These are phyloP conservation scores for Beta corolliflora DNA, from an alignment of 179 eudicot genomes.

Conservation along the genomic window DNA sequence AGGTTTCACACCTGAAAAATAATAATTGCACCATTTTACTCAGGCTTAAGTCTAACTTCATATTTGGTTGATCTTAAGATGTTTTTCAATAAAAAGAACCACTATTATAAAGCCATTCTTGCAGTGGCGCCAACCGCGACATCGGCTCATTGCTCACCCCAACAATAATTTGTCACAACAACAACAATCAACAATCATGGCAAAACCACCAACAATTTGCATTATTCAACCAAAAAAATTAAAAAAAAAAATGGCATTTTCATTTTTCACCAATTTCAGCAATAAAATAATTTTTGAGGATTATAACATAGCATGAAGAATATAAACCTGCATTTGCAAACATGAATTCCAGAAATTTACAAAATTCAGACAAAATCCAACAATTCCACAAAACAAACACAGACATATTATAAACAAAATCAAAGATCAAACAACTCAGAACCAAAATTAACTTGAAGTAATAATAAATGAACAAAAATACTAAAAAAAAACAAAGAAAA, in stretches of 20 bases:
- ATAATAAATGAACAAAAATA: background rate
- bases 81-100: background rate
- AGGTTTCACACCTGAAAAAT: background rate
- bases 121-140: too few species aligned
- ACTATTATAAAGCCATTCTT: background rate
- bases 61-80: background rate
- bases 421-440: background rate
- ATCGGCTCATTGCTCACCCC: too few species aligned
- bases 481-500: background rate
- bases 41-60: background rate
- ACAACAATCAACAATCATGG: background rate
- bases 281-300: background rate
- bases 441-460: background rate
- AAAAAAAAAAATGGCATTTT: background rate
- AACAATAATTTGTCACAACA: background rate
- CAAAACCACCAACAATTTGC: background rate
- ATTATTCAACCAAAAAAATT: background rate
- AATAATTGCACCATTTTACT: background rate
- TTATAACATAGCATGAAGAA: background rate
- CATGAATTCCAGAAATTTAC: background rate
- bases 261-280: background rate
- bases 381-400: background rate
- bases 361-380: background rate
- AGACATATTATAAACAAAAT: background rate
- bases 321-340: background rate